Evolutionary conservation across 208 protist genomes (phyloP), one percentile per base, ranked within the genome.

Genomic region (Wallacemonas sp.): DNA sequence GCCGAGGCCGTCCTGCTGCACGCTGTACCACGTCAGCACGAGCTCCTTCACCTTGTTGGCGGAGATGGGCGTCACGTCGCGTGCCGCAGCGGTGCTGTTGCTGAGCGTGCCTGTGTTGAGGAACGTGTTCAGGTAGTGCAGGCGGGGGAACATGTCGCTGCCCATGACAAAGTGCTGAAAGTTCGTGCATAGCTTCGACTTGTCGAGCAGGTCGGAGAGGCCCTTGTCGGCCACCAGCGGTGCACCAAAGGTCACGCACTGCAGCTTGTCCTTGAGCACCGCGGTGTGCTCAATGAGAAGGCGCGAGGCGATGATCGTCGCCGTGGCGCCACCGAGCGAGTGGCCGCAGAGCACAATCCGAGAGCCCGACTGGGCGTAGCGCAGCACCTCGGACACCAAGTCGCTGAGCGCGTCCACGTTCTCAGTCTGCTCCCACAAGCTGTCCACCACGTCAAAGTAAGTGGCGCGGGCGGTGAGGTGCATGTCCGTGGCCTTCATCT

Each of bases 221-320:
- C 65, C 25, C 36, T 33, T 49, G 41, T 52, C 50, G 18, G 57
- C 57, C 10, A 82, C 70, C 48, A 82, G 76, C 16, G 80, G 76
- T 23, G 80, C 71, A 32, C 80, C 80, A 45, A 73, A 80, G 31
- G 80, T 82, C 25, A 82, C 72, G 70, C 80, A 86, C 55, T 73
- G n/a, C 3, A 86, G 41, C 11, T 66, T 66, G 41, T 74, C 76
- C 44, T 64, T 48, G 23, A 67, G 22, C 33, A 36, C 59, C 16
- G 23, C 25, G 16, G 76, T 76, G 64, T 76, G 54, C 65, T 86
- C 76, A 49, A 82, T 45, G 26, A 86, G 67, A 22, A 86, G 20
- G 25, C 48, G 52, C 20, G 67, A 20, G 23, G 76, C 22, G 25
- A 82, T 2, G 46, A 72, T 64, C 11, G 63, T 41, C 20, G 76